Conservation (phyloP, 2,329 filamentous ascomycete genomes). For the Fusarium pseudonygamai region DNA sequence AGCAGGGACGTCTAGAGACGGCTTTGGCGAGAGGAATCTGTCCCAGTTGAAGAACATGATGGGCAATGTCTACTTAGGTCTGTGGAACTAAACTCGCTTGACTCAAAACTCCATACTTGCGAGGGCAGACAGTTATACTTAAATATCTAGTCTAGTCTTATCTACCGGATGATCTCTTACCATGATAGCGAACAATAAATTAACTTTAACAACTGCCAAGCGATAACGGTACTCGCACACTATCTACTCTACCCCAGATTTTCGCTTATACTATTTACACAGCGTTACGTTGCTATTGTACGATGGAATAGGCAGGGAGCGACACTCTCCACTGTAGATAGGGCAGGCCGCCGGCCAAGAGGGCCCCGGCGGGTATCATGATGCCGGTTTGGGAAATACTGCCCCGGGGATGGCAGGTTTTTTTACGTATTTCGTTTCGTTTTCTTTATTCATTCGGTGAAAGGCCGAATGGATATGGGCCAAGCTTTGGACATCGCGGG, state of each 20-base stretch:
- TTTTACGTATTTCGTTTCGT: slow-evolving; percentile 28
- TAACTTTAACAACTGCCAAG: not conserved
- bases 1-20: slow-evolving; percentile 47
- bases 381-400: not conserved
- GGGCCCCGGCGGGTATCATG: slow-evolving; percentile 19
- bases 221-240: slow-evolving; percentile 29
- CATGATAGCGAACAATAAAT: slow-evolving; percentile 16
- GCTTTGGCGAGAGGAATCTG: slow-evolving; percentile 34
- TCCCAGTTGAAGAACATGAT: slow-evolving; percentile 37
- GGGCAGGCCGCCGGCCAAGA: slow-evolving; percentile 21
- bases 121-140: no score
- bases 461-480: not conserved
- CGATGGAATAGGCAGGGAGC: not conserved
- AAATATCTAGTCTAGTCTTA: not conserved
- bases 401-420: not conserved
- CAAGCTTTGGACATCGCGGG: not conserved
- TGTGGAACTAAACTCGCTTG: no score
- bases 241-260: slow-evolving; percentile 34
- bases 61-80: not conserved
- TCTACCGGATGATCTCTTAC: not conserved
- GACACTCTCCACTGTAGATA: slow-evolving; percentile 28
- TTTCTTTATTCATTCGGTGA: slow-evolving; percentile 24
- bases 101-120: no score
- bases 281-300: not conserved
- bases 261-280: not conserved